phyloP scores from a whole-genome alignment of 495 filamentous ascomycete genomes.

The Talaromyces nanjingensis region DNA sequence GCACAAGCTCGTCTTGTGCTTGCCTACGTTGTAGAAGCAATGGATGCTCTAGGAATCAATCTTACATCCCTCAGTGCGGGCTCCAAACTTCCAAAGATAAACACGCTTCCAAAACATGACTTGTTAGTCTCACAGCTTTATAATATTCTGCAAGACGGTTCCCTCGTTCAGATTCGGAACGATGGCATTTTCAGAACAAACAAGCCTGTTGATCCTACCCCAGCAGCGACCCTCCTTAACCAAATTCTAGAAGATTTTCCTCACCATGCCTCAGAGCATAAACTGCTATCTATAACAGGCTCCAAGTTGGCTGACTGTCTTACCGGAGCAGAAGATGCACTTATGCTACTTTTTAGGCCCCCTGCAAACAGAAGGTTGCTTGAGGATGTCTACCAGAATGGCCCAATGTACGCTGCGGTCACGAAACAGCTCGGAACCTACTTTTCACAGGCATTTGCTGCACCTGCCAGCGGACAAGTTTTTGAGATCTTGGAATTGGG shows the following conservation, averaged over 20 bases:
- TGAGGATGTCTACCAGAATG: constrained; percentile 22
- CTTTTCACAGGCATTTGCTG: background rate
- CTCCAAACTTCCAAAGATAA: too few species aligned
- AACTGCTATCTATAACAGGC: constrained; percentile 21
- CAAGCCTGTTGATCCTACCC: too few species aligned
- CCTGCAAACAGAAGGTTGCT: constrained; percentile 19
- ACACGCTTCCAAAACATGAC: too few species aligned
- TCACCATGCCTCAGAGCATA: constrained; percentile 22
- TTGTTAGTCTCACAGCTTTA: too few species aligned
- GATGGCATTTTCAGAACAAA: too few species aligned
- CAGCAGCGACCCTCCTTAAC: background rate
- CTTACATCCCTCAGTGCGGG: too few species aligned
- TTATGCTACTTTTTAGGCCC: constrained; percentile 27
- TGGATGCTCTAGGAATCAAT: too few species aligned
- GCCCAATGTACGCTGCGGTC: constrained; percentile 17
- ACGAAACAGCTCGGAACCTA: constrained; percentile 5
- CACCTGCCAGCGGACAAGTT: too few species aligned
- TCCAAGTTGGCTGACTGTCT: constrained; percentile 25
- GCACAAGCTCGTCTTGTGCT: too few species aligned
- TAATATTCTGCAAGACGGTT: too few species aligned
- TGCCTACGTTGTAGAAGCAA: too few species aligned
- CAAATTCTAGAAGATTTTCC: constrained; percentile 5
- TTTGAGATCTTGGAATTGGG: constrained; percentile 34
- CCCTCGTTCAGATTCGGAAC: too few species aligned
- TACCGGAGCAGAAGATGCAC: constrained; percentile 20